Conservation (phyloP, 495 filamentous ascomycete species). For the Aspergillus avenaceus region DNA sequence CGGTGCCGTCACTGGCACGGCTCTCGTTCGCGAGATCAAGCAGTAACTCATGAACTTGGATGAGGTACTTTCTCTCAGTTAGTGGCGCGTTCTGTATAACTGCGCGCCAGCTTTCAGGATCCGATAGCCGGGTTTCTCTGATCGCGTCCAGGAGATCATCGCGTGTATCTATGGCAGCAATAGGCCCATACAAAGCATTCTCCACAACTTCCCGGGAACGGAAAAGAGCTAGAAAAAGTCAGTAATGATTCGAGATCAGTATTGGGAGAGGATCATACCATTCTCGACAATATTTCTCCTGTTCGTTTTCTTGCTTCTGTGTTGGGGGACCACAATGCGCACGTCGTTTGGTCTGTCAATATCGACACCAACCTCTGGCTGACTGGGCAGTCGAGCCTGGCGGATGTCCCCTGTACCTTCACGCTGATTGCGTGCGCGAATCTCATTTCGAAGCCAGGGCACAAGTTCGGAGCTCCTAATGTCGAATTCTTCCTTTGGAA, state of each 20-base stretch:
- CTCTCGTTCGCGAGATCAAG: constrained; percentile 53
- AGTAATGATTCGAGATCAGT: constrained; percentile 6
- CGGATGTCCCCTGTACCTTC: constrained; percentile 48
- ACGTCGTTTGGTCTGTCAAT: constrained; percentile 65
- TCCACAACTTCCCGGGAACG: constrained; percentile 60
- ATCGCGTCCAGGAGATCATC: constrained; percentile 84
- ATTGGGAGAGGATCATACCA: constrained; percentile 28
- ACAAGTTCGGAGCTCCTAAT: constrained; percentile 70
- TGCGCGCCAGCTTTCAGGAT: constrained; percentile 80
- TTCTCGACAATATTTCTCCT: constrained; percentile 80
- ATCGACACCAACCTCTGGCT: constrained; percentile 30
- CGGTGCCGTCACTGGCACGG: constrained; percentile 34
- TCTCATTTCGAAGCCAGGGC: constrained; percentile 75
- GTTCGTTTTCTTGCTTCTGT: constrained; percentile 86
- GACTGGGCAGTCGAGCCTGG: constrained; percentile 43
- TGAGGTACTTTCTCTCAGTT: constrained; percentile 79
- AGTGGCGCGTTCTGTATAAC: constrained; percentile 75
- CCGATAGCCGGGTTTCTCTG: constrained; percentile 66
- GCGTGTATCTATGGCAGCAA: constrained; percentile 82
- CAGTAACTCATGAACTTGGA: constrained; percentile 79
- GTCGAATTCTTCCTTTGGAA: constrained; percentile 78
- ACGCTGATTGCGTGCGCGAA: constrained; percentile 69
- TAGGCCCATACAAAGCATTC: constrained; percentile 66
- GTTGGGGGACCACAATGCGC: constrained; percentile 72
- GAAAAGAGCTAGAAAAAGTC: constrained; percentile 47